Base-by-base conservation (phyloP, 306 rosid genomes). In the Leucaena leucocephala region DNA sequence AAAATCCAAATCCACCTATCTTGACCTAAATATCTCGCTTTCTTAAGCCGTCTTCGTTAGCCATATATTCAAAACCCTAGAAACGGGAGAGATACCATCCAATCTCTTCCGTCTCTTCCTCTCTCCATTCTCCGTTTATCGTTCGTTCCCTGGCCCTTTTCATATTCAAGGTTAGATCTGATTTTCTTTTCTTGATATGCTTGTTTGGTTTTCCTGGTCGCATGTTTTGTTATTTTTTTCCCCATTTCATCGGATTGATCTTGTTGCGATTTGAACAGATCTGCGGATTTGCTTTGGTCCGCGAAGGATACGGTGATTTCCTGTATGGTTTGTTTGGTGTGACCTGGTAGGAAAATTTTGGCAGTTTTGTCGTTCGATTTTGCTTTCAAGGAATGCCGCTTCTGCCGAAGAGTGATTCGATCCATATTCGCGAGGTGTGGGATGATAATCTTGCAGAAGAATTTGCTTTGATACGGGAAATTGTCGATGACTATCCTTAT, bases 391-490 rank as follows among this genome's bases (percentile, higher is more conserved):
- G 77, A 55, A 85, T 85, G 89, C 77, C 77, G 83, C 85, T 83
- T 40, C 35, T 78, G 36, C 79, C 87, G 7, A 81, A 83, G 67
- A 70, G 61, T 78, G 89, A 83, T 66, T 74, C 85, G 48, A 82
- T 87, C 77, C 80, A 76, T 65, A 87, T 87, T 68, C 90, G 90
- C 34, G 90, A 87, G 83, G 90, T 87, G 16, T 87, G 90, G 90
- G 72, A 33, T 75, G 81, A 80, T 52, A 87, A 87, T 67, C 82
- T 87, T 9, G 90, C 85, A 54, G 82, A 80, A 42, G 88, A 87
- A 14, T 85, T 87, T 72, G 78, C 68, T 7, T 61, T 85, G 70
- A 82, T 87, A 17, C 82, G 86, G 16, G 85, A 80, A 22, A 74
- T 87, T 17, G 88, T 87, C 0, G 90, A 87, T 62, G 85, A 82